Conservation (phyloP, 1,284 basidiomycete species). For the Malassezia globosa region DNA sequence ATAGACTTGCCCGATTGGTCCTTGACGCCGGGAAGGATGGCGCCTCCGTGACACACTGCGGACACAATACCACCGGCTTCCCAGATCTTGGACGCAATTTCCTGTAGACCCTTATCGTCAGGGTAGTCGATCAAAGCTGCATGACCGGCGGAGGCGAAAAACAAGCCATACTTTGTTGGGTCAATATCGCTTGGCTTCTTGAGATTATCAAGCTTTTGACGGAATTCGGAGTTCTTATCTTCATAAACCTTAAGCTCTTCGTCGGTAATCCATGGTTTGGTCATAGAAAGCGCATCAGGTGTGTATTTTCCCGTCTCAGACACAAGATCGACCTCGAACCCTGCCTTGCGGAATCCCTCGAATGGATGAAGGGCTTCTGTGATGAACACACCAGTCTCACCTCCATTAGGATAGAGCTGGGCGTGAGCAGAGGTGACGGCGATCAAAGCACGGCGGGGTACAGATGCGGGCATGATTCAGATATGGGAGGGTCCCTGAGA, state of each 20-base stretch:
- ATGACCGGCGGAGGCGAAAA: constrained; percentile 17
- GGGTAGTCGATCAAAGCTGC: constrained; percentile 20
- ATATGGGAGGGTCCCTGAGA: too few relatives aligned
- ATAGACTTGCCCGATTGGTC: constrained; percentile 10
- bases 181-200: constrained; percentile 13
- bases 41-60: constrained; percentile 20
- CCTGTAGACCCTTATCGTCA: constrained; percentile 10
- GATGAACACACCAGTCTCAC: constrained; percentile 11
- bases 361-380: constrained; percentile 12
- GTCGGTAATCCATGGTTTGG: constrained; percentile 8
- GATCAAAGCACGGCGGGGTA: constrained; percentile 12
- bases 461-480: too few relatives aligned
- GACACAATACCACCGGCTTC: constrained; percentile 19
- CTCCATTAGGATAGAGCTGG: constrained; percentile 3
- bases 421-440: constrained; percentile 7
- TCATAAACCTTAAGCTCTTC: constrained; percentile 7
- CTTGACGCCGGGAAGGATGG: constrained; percentile 12
- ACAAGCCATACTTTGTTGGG: constrained; percentile 8
- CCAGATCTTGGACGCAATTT: constrained; percentile 13
- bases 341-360: constrained; percentile 8
- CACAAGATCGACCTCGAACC: constrained; percentile 13
- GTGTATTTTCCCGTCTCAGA: constrained; percentile 7
- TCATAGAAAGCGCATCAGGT: constrained; percentile 4
- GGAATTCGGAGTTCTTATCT: constrained; percentile 11
- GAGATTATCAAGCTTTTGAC: constrained; percentile 8